These are phyloP conservation scores for Aspergillus incahuasiensis DNA, from an alignment of 495 filamentous ascomycete species.

Conservation along the genomic window DNA sequence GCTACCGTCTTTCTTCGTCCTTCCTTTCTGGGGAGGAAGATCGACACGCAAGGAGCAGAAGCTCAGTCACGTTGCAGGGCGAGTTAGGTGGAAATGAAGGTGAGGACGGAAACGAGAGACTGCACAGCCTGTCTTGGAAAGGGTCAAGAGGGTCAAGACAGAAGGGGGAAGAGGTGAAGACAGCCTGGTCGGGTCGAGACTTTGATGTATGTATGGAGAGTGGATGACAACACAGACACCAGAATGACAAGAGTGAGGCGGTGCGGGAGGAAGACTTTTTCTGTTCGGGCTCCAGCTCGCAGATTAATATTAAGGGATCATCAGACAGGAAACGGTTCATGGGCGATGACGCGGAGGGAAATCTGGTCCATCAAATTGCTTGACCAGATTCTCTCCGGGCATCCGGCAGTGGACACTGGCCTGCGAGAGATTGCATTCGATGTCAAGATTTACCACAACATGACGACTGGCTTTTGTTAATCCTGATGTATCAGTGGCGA, in stretches of 20 bases:
- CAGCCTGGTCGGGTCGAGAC: background rate
- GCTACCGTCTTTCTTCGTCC: background rate
- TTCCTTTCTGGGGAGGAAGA: constrained; percentile 18
- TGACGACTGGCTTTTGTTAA: constrained; percentile 1
- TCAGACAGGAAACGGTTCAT: constrained; percentile 2
- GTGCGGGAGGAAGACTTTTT: constrained; percentile 13
- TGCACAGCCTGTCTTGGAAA: background rate
- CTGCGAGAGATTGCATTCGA: background rate
- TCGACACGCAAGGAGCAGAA: constrained; percentile 22
- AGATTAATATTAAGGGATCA: background rate
- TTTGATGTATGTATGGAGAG: background rate
- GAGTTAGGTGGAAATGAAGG: background rate
- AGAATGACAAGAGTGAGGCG: constrained; percentile 17
- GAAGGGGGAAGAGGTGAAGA: background rate
- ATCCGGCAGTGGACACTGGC: constrained; percentile 3
- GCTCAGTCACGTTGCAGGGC: constrained; percentile 1
- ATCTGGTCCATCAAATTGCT: background rate
- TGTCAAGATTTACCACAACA: background rate
- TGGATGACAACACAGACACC: constrained; percentile 13
- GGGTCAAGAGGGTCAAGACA: background rate
- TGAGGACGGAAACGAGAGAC: constrained; percentile 1
- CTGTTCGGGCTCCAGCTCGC: constrained; percentile 13
- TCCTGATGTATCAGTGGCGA: constrained; percentile 7
- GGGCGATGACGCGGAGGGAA: constrained; percentile 21
- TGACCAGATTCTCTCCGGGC: constrained; percentile 7